Percentiles rank a stretch among this genome's conserved stretches.
Evolutionary conservation across 176 grass and related monocot genomes (phyloP).

Genomic region (Triticum aestivum): DNA sequence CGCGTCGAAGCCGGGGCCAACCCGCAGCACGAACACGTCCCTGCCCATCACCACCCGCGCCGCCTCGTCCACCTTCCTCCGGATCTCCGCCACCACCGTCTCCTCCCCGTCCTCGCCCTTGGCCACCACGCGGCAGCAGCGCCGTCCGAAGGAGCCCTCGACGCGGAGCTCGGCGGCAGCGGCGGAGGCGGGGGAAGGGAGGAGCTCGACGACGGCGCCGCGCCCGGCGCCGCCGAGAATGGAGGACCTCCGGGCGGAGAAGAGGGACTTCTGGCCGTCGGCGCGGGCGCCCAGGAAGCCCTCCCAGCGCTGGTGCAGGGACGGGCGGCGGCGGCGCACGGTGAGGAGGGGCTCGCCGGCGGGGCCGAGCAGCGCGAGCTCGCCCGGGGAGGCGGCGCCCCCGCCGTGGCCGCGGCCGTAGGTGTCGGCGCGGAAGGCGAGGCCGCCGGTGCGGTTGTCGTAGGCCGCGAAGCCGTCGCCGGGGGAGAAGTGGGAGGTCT

Average conservation of each 20-base stretch:
- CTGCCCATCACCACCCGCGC: constrained; percentile 60
- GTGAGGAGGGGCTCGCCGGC: constrained; percentile 70
- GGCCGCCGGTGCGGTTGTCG: constrained; percentile 71
- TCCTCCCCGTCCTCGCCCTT: constrained; percentile 28
- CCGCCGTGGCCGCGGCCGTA: constrained; percentile 53
- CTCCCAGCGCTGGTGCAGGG: constrained; percentile 92
- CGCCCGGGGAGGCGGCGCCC: constrained; percentile 43
- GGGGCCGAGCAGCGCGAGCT: constrained; percentile 76
- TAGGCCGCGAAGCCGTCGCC: constrained; percentile 93
- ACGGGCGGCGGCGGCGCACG: constrained; percentile 75
- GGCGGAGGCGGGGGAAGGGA: background rate
- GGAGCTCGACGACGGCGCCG: constrained; percentile 52
- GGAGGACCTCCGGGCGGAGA: constrained; percentile 65
- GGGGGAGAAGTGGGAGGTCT: constrained; percentile 79
- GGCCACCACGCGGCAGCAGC: constrained; percentile 70
- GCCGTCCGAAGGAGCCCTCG: constrained; percentile 72
- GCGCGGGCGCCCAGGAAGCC: constrained; percentile 70
- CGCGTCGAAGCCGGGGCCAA: constrained; percentile 56
- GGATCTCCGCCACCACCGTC: constrained; percentile 63
- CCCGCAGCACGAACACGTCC: constrained; percentile 78
- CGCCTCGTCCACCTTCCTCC: constrained; percentile 69
- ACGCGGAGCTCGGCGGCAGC: constrained; percentile 53
- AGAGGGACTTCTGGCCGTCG: constrained; percentile 73
- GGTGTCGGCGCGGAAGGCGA: constrained; percentile 80
- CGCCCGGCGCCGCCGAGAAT: constrained; percentile 68